Conservation (phyloP, 768 basidiomycete genomes). For the Astraeus odoratus region DNA sequence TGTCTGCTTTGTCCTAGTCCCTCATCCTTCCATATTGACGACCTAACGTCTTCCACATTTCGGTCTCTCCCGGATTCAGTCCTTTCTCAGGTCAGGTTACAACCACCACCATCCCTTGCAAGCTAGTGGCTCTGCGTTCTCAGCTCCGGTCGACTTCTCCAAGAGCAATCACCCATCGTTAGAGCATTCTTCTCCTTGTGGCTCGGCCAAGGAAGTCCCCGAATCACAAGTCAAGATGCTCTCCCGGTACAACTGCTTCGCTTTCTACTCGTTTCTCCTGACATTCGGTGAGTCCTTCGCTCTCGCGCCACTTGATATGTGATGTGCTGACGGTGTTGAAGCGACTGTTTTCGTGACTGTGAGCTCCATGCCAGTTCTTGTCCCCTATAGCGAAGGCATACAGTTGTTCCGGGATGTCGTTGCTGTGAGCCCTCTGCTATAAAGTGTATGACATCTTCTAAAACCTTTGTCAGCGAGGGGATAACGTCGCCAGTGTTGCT, state of each 20-base stretch:
- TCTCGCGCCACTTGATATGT: background rate
- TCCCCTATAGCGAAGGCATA: slow-evolving; percentile 6
- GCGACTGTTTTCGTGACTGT: slow-evolving; percentile 5
- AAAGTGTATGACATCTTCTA: background rate
- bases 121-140: background rate
- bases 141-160: background rate
- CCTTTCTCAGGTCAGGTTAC: background rate
- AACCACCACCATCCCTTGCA: background rate
- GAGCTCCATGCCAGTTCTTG: slow-evolving; percentile 4
- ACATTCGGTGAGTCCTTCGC: slow-evolving; percentile 4
- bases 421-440: slow-evolving; percentile 4
- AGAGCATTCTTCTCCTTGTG: background rate
- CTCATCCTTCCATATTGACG: too few relatives aligned
- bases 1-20: slow-evolving; percentile 1
- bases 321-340: background rate
- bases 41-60: background rate
- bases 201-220: background rate
- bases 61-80: background rate
- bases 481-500: background rate
- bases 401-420: slow-evolving; percentile 6
- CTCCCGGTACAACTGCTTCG: background rate
- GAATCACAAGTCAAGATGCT: slow-evolving; percentile 1
- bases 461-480: slow-evolving; percentile 4
- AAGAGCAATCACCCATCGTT: background rate
- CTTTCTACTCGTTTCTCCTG: slow-evolving; percentile 1